Base-by-base conservation (phyloP, 1,284 basidiomycete genomes). In the Puccinia coronata region DNA sequence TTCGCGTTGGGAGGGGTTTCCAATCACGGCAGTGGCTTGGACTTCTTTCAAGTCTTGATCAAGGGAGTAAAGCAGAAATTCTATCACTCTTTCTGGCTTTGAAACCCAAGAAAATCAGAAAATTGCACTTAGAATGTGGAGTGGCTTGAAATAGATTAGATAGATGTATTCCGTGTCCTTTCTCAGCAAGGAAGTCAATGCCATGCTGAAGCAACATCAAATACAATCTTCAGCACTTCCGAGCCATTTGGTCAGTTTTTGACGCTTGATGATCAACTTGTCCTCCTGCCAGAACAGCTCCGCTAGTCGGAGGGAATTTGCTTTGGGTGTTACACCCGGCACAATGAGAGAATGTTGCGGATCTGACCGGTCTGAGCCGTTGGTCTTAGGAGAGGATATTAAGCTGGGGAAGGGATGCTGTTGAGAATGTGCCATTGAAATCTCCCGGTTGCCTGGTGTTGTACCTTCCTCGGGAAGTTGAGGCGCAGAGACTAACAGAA, bases 201-300 rank as follows among this genome's bases (percentile, higher is more conserved):
- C 95, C 94, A 84, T 98, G 94, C 76, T 95, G 91, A 89, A 97
- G 92, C 83, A 98, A 87, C 81, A 86, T 98, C 96, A 85, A 98
- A 96, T 25, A 98, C 89, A 80, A 95, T 90, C 84, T 96, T 79
- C 71, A 28, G 63, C 47, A 4, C 91, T 94, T 83, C 96, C 96
- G 57, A 99, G 88, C 92, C 94, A 98, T 86, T 97, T 94, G 0
- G 96, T 95, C 84, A 98, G 93, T 88, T 96, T 96, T 84, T 96
- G 95, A 84, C 91, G 91, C 28, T 90, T 89, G 83, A 96, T 86
- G 85, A 95, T 95, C 2, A 89, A 89, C 83, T 92, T 91, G 84
- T 98, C 94, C 85, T 95, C 93, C n/a, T 91, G 89, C 90, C 93
- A 94, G 86, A 93, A 95, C 82, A 91, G 90, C 70, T 88, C 87